Conservation (phyloP, 2,329 filamentous ascomycete species). For the Leptoxyphium fumago region DNA sequence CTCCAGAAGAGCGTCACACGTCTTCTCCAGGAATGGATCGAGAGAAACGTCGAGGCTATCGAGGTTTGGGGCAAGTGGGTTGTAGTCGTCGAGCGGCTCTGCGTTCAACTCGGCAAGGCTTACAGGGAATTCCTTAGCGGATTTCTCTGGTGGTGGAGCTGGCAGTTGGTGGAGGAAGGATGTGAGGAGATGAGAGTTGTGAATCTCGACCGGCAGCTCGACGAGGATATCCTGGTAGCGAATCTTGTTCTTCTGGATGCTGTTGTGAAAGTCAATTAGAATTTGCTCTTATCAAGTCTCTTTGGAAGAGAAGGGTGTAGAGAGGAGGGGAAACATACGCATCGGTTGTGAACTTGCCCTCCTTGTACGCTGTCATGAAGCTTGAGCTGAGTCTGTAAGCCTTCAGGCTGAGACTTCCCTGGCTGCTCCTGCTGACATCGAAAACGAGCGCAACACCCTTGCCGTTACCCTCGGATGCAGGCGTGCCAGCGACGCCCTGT, state of each 20-base stretch:
- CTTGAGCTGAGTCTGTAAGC: conserved; percentile 78
- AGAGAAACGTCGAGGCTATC: conserved; percentile 84
- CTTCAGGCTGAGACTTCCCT: conserved; percentile 76
- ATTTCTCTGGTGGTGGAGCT: conserved; percentile 40
- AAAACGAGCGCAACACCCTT: conserved; percentile 64
- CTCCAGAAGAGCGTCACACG: conserved; percentile 87
- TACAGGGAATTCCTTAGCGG: conserved; percentile 57
- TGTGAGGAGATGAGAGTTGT: conserved; percentile 95
- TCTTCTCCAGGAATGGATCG: conserved; percentile 97
- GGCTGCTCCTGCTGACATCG: conserved; percentile 87
- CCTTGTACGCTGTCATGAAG: conserved; percentile 88
- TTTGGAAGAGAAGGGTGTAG: not conserved
- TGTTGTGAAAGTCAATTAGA: conserved; percentile 26
- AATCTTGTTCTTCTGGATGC: conserved; percentile 86
- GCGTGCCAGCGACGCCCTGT: conserved; percentile 66
- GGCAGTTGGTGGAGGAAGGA: conserved; percentile 90
- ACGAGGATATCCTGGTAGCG: conserved; percentile 86
- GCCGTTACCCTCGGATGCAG: not conserved
- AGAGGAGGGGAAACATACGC: conserved; percentile 44
- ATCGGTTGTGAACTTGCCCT: conserved; percentile 94
- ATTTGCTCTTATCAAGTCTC: not conserved
- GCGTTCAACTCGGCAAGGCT: conserved; percentile 65
- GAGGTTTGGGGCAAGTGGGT: conserved; percentile 71
- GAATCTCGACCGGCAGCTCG: conserved; percentile 76
- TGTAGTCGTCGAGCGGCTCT: conserved; percentile 41